These are phyloP conservation scores for Cladophialophora immunda DNA, from an alignment of 2,329 filamentous ascomycete genomes.

Conservation along the genomic window DNA sequence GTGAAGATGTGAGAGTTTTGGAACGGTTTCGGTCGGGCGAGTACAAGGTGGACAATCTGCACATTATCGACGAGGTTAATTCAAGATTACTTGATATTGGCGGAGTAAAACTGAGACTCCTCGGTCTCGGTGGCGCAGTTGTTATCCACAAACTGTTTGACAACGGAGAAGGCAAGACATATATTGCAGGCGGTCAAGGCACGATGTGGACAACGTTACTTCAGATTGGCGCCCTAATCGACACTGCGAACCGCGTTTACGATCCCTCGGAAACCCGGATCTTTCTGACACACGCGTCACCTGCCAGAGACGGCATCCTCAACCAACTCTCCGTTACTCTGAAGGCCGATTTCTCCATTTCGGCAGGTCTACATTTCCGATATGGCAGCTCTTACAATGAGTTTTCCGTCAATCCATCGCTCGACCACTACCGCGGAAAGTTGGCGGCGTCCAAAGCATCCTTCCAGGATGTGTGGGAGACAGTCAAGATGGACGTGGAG, in stretches of 20 bases:
- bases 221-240: conserved; percentile 97
- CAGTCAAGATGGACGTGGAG: conserved; percentile 94
- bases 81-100: conserved; percentile 94
- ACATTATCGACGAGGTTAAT: conserved; percentile 98
- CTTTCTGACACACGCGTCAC: conserved; percentile 96
- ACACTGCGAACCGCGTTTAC: conserved; percentile 97
- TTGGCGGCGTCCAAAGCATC: conserved; percentile 97
- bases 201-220: conserved; percentile 99
- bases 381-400: conserved; percentile 99
- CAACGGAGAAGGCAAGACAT: conserved; percentile 96
- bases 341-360: conserved; percentile 98
- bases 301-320: conserved; percentile 91
- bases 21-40: conserved; percentile 98
- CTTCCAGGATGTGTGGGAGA: conserved; percentile 99
- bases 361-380: conserved; percentile 95
- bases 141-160: conserved; percentile 99
- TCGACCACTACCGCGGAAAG: conserved; percentile 98
- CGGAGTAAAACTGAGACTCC: conserved; percentile 91
- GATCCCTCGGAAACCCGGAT: conserved; percentile 97
- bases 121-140: conserved; percentile 93
- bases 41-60: conserved; percentile 96
- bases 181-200: conserved; percentile 95
- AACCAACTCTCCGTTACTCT: conserved; percentile 97
- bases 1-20: conserved; percentile 95
- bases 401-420: conserved; percentile 96